These are phyloP conservation scores for Amaranthus cruentus DNA, from an alignment of 148 eudicot genomes.

Conservation along the genomic window DNA sequence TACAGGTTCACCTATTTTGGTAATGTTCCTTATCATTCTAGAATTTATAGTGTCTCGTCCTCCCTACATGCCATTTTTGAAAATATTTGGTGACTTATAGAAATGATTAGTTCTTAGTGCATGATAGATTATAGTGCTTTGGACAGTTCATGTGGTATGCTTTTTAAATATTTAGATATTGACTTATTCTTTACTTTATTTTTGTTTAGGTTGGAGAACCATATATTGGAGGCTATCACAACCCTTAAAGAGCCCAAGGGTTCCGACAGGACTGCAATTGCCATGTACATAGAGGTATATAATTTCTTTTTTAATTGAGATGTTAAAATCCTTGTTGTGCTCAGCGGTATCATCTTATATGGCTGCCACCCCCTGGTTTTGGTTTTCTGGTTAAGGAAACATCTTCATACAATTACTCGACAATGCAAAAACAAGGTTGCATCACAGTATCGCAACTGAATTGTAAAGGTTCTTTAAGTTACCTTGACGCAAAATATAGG, in stretches of 20 bases:
- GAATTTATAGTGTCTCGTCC: not conserved
- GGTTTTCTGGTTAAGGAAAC: not conserved
- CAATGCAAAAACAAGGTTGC: no score
- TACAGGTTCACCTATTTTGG: not conserved
- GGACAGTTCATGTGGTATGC: not conserved
- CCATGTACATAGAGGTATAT: conserved; percentile 69
- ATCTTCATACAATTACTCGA: no score
- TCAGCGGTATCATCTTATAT: not conserved
- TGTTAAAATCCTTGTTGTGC: not conserved
- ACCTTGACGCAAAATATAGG: no score
- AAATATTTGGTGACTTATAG: not conserved
- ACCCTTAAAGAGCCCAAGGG: conserved; percentile 74
- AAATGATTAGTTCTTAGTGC: not conserved
- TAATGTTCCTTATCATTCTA: not conserved
- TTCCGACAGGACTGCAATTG: conserved; percentile 61
- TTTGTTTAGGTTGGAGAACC: conserved; percentile 54
- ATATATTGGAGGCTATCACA: conserved; percentile 62
- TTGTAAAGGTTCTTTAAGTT: no score
- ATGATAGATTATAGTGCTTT: not conserved
- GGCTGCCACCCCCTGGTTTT: not conserved
- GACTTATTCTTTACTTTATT: conserved; percentile 10
- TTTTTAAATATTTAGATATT: not conserved
- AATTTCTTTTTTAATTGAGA: conserved; percentile 5
- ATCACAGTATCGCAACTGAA: no score
- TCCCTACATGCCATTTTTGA: not conserved